Base-by-base conservation (phyloP, 257 asterid species). In the Gentiana dahurica region DNA sequence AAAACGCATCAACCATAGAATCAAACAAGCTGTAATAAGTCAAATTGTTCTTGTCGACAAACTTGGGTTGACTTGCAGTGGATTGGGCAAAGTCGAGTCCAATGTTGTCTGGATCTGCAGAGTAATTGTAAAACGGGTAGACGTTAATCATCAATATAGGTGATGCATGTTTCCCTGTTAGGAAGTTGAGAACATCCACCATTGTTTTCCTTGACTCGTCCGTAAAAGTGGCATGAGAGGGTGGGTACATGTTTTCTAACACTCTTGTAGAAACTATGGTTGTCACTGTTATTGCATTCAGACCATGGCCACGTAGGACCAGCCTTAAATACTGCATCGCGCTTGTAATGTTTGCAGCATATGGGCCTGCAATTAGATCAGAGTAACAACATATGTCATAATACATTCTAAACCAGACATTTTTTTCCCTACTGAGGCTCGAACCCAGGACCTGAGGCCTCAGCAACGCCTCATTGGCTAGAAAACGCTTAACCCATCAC, bases 71-170 rank as follows among this genome's bases (percentile, higher is more conserved):
- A 0, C 37, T 48, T 1, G 55, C 57, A 0, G 71, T 72, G 50
- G 77, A 68, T 12, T 68, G 61, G 0, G 81, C 87, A 4, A 34
- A 82, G 0, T 65, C 57, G 0, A 77, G 79, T 4, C 46, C 34
- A 5, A 73, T 4, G 0, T 11, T 2, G 0, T 1, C 33, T 0
- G 67, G n/a, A 34, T 57, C 44, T 0, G 58, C 53, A 2, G 54
- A 12, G 7, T 65, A 62, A 0, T 58, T 79, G 4, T 71, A 67
- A 39, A 76, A 82, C 5, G 86, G 83, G 70, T 82, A 79, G 11
- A 76, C 54, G 1, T 76, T 78, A 1, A 44, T 67, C 0, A 80
- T 66, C 1, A 80, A 39, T 5, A 39, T 8, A 8, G 45, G 65
- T 1, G 84, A 73, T 0, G 59, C 46, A 3, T 37, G 9, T 0